A percentile compares a stretch with the other conserved stretches of the same genome.
These are phyloP conservation scores for Chlamydomonas asymmetrica DNA, from an alignment of 139 green algal genomes.

Conservation along the genomic window DNA sequence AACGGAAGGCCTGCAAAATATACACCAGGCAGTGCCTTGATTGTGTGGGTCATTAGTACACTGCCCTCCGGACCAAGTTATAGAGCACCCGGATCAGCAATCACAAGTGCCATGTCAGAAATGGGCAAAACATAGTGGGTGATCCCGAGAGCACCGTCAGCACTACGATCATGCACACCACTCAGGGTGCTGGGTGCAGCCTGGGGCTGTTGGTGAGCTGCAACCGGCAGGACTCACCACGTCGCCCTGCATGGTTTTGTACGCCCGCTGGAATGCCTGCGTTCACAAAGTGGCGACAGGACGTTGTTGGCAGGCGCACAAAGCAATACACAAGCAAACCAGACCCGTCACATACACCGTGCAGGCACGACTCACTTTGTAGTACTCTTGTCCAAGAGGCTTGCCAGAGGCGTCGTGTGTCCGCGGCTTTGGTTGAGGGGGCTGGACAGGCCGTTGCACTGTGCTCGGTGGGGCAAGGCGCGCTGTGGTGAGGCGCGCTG, in stretches of 20 bases:
- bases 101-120: too few relatives aligned
- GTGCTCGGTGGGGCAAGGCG: not conserved
- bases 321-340: too few relatives aligned
- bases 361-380: slow-evolving; percentile 1
- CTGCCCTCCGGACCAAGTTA: too few relatives aligned
- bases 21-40: not conserved
- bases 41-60: too few relatives aligned
- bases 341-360: too few relatives aligned
- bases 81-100: not conserved
- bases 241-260: not conserved
- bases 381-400: slow-evolving; percentile 9
- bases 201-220: not conserved
- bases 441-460: not conserved
- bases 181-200: not conserved
- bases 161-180: not conserved
- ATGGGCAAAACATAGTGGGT: not conserved
- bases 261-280: not conserved
- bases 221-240: not conserved
- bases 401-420: slow-evolving; percentile 9
- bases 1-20: slow-evolving; percentile 16
- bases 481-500: not conserved
- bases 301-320: too few relatives aligned
- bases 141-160: not conserved
- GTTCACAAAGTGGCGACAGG: not conserved
- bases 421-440: not conserved